Percentiles rank a stretch among this genome's conserved stretches.
Evolutionary conservation across 2,329 filamentous ascomycete species (phyloP).

Genomic region (Fusarium lateritium): DNA sequence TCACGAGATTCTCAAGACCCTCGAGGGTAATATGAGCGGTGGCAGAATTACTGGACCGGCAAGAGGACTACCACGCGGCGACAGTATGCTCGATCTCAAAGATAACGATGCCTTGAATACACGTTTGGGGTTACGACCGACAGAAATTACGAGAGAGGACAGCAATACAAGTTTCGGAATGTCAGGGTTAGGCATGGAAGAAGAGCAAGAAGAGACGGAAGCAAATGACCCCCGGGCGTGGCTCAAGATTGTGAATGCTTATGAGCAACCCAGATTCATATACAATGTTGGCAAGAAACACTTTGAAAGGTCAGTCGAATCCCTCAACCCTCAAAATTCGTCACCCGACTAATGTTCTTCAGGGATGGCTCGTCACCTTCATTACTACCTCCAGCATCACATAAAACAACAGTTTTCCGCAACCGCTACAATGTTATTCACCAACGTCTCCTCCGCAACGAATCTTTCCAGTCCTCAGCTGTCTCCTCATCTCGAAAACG

Average conservation of each 20-base stretch:
- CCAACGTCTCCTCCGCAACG: conserved; percentile 91
- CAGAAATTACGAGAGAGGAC: conserved; percentile 67
- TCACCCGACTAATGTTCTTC: conserved; percentile 39
- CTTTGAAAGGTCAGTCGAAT: conserved; percentile 79
- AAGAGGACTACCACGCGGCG: conserved; percentile 68
- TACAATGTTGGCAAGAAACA: conserved; percentile 90
- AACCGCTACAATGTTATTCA: conserved; percentile 94
- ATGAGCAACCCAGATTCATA: conserved; percentile 83
- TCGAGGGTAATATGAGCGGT: conserved; percentile 92
- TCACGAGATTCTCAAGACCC: conserved; percentile 83
- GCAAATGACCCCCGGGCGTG: conserved; percentile 82
- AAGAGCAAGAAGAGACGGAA: conserved; percentile 70
- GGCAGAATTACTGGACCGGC: conserved; percentile 74
- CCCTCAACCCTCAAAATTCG: not conserved
- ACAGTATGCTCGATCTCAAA: conserved; percentile 73
- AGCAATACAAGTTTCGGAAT: conserved; percentile 77
- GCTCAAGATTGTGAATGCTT: conserved; percentile 87
- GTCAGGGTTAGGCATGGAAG: conserved; percentile 66
- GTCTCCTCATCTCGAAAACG: conserved; percentile 72
- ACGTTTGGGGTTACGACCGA: conserved; percentile 66
- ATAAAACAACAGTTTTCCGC: conserved; percentile 88
- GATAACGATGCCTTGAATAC: conserved; percentile 69
- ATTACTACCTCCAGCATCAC: conserved; percentile 80
- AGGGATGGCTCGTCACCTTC: conserved; percentile 76
- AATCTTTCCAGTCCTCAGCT: conserved; percentile 88